These are phyloP conservation scores for Neurospora sp. DNA, from an alignment of 495 filamentous ascomycete species.

Conservation along the genomic window DNA sequence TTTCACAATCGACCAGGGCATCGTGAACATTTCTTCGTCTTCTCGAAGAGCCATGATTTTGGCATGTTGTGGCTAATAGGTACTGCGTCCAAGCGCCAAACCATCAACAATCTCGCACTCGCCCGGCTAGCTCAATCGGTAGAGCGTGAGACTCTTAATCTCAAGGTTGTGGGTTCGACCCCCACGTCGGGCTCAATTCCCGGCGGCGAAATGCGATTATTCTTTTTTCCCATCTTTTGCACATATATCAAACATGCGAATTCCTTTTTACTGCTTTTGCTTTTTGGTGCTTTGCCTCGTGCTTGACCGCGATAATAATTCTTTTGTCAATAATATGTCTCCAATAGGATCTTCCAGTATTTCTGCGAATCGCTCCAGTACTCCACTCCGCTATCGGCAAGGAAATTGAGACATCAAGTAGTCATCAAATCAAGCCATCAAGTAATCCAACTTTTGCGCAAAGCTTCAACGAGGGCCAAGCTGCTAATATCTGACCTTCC, in stretches of 20 bases:
- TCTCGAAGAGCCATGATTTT: not conserved
- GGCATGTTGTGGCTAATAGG: not conserved
- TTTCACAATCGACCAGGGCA: not conserved
- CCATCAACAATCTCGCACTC: not conserved
- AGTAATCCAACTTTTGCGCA: not conserved
- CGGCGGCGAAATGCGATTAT: not conserved
- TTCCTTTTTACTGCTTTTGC: not conserved
- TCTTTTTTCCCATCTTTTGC: not conserved
- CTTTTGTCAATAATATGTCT: not conserved
- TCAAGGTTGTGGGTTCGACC: conserved; percentile 58
- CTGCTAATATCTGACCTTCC: not conserved
- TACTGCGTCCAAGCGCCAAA: not conserved
- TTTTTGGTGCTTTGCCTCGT: not conserved
- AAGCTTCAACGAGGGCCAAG: not conserved
- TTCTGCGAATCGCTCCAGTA: not conserved
- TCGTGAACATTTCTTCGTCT: not conserved
- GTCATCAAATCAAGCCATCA: not conserved
- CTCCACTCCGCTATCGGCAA: not conserved
- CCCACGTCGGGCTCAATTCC: conserved; percentile 18
- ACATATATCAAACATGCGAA: not conserved
- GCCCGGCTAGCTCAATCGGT: conserved; percentile 57
- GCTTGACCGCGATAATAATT: not conserved
- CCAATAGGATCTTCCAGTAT: not conserved
- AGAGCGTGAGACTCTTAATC: conserved; percentile 70
- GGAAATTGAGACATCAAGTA: not conserved